Evolutionary conservation across 1,139 yeast species (phyloP), one percentile per base, ranked within the genome.

Genomic region (Lizanozyma gosingica): DNA sequence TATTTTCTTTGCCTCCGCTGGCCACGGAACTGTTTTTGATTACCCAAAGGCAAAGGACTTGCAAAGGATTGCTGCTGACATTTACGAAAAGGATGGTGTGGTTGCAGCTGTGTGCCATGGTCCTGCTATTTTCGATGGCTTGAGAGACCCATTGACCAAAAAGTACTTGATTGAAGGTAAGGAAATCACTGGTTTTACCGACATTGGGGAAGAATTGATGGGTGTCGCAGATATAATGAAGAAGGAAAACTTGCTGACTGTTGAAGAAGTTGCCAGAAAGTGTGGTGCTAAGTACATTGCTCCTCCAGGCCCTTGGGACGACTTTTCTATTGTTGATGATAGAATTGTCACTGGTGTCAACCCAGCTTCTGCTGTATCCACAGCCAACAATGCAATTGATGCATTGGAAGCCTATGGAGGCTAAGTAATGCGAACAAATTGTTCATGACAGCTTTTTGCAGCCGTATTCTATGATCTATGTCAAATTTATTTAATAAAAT

Each of bases 31-130:
- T n/a, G 52, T 71, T 38, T 73, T 67, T 49, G 85, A 79, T 53
- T 78, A 67, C 54, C 80, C 80, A 39, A 60, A 56, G 3, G 81
- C 81, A 15, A 56, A 54, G 4, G 65, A 52, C n/a, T 59, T 78
- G 40, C 77, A 71, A 43, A 48, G 55, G 22, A 47, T 76, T 37
- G 78, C 77, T 18, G 58, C 62, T 35, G 57, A 60, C 11, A 69
- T 78, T 39, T 76, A 71, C 54, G 61, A 60, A 36, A 59, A 67
- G 34, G 74, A 73, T 33, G 83, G 83, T 38, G 69, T 76, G 35
- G 72, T 79, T 18, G 56, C 78, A 35, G 81, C 84, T 14, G 83
- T 79, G 17, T 80, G 86, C 58, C 86, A 80, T 48, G 86, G 84
- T 3, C 82, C 83, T 14, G 69, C 71, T 35, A 65, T 78, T 45